Evolutionary conservation across 2,329 filamentous ascomycete genomes (phyloP), one percentile per base, ranked within the genome.

Genomic region (Chalara sp.): DNA sequence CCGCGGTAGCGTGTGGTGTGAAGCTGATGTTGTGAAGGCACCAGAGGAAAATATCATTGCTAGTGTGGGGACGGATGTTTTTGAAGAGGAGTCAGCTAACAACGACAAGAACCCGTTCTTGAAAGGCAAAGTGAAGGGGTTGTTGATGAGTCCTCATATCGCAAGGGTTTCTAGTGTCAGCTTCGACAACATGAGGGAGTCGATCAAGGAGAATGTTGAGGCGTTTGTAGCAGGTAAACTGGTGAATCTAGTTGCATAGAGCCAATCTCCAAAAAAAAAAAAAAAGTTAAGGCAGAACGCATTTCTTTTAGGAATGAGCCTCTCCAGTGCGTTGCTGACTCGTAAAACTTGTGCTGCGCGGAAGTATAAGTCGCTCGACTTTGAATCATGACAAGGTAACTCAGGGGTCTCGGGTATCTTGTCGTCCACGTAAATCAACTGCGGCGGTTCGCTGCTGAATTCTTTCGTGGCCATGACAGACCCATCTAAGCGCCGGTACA

Each of bases 151-250:
- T 46, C 76, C 76, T 13, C 77, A 81, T 64, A 54, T 78, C 37
- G 76, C 78, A 1, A 80, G 76, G 76, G 73, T 71, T 55, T 70
- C 74, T 1, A 67, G 70, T 44, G 69, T 65, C 55, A 79, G 74
- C 4, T 65, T 74, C 51, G 63, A 68, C 42, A 77, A 73, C 37
- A 68, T 77, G 42, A 66, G 68, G 10, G 61, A 63, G 33, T 68
- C 72, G 12, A 55, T 74, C 35, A 74, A 70, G 56, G 62, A 67
- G 35, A 78, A 74, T 32, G 64, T 78, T 8, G 75, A 78, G 57
- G 68, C 56, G 1, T 76, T 70, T 64, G 65, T 47, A 63, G 30
- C 61, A 54, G 49, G 74, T 66, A 41, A 52, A 53, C 35, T 52
- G 11, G 49, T 13, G 32, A 62, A 60, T 53, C 11, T 53, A 13